Evolutionary conservation across 768 basidiomycete genomes (phyloP).

Genomic region (Tubosaeta sp.): DNA sequence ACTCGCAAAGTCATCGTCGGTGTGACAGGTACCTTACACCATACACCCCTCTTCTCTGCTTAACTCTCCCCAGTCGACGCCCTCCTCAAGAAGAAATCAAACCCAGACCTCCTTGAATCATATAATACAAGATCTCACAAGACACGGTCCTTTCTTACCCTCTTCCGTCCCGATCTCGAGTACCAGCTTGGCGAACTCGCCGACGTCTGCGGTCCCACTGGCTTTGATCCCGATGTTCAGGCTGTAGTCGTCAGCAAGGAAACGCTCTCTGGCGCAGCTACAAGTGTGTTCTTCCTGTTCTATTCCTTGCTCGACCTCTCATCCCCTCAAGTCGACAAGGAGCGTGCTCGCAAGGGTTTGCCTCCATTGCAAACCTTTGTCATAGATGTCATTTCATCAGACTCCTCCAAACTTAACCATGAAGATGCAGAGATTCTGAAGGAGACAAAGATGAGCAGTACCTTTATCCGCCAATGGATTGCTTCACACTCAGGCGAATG

Average conservation of each 20-base stretch:
- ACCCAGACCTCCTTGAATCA: constrained; percentile 63
- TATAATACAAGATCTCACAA: constrained; percentile 50
- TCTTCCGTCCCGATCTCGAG: constrained; percentile 63
- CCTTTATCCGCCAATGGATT: constrained; percentile 89
- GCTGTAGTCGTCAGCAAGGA: constrained; percentile 90
- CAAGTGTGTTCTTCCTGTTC: constrained; percentile 45
- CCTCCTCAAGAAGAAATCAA: constrained; percentile 66
- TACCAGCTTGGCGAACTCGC: constrained; percentile 69
- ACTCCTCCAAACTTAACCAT: constrained; percentile 52
- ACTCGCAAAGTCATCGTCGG: constrained; percentile 82
- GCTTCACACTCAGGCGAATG: constrained; percentile 23
- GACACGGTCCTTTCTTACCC: constrained; percentile 64
- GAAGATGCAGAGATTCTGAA: constrained; percentile 68
- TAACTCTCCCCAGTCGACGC: constrained; percentile 50
- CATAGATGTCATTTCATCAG: constrained; percentile 86
- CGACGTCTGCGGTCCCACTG: constrained; percentile 92
- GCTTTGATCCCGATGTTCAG: constrained; percentile 82
- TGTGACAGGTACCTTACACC: constrained; percentile 58
- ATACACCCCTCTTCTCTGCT: constrained; percentile 7
- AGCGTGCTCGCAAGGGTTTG: constrained; percentile 52
- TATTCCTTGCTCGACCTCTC: background rate
- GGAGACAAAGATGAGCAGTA: constrained; percentile 90
- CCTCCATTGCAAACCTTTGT: constrained; percentile 63
- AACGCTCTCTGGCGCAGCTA: constrained; percentile 69
- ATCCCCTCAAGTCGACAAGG: constrained; percentile 51